A percentile compares a stretch with the other conserved stretches of the same genome.
Conservation (phyloP, 2,329 filamentous ascomycete species). For the Penicillium sp. region DNA sequence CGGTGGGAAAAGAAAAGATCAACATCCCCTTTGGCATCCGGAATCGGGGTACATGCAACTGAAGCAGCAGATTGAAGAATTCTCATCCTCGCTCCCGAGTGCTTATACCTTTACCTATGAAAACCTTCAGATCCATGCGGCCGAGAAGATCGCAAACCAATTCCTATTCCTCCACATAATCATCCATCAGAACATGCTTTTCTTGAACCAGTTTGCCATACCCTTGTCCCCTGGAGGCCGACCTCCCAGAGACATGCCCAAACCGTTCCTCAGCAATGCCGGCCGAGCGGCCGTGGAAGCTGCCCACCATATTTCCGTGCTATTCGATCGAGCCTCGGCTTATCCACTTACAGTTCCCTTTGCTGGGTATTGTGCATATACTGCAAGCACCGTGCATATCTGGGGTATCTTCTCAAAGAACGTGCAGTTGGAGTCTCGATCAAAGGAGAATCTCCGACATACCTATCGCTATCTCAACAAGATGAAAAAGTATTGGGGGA, state of each 20-base stretch:
- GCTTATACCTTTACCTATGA: slow-evolving; percentile 75
- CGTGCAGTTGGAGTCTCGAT: slow-evolving; percentile 70
- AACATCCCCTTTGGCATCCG: slow-evolving; percentile 77
- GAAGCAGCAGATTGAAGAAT: slow-evolving; percentile 70
- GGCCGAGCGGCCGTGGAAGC: slow-evolving; percentile 78
- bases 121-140: slow-evolving; percentile 82
- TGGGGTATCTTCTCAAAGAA: slow-evolving; percentile 90
- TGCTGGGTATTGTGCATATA: slow-evolving; percentile 91
- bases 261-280: slow-evolving; percentile 75
- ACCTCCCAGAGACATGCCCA: slow-evolving; percentile 72
- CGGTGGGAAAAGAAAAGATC: slow-evolving; percentile 79
- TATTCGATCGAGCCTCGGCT: slow-evolving; percentile 79
- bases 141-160: slow-evolving; percentile 84
- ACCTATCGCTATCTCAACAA: slow-evolving; percentile 90
- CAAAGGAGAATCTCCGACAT: slow-evolving; percentile 81
- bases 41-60: slow-evolving; percentile 77
- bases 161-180: slow-evolving; percentile 91
- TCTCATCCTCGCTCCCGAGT: slow-evolving; percentile 71
- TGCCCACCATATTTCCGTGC: slow-evolving; percentile 81
- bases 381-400: slow-evolving; percentile 92
- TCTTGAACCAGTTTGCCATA: slow-evolving; percentile 85
- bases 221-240: slow-evolving; percentile 67
- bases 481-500: slow-evolving; percentile 98
- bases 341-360: slow-evolving; percentile 88
- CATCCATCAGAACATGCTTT: slow-evolving; percentile 85